Evolutionary conservation across 1,284 basidiomycete species (phyloP).

Genomic region (Ustilago trichophora): DNA sequence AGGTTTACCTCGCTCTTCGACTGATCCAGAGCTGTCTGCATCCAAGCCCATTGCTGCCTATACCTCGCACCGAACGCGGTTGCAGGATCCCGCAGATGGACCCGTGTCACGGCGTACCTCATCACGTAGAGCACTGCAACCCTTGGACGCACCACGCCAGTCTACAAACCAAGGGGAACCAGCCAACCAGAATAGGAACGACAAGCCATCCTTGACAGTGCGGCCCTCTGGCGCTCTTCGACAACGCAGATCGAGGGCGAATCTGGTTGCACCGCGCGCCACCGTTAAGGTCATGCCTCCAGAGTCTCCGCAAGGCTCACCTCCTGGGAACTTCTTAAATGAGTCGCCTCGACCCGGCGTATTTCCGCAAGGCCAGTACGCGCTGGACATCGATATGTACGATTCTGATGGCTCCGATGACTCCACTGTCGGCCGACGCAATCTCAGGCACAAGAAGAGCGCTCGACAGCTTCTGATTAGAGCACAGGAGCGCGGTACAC

Average conservation of each 20-base stretch:
- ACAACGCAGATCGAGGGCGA: slow-evolving; percentile 8
- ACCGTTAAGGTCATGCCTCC: slow-evolving; percentile 18
- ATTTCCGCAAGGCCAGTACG: slow-evolving; percentile 9
- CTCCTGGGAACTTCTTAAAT: slow-evolving; percentile 2
- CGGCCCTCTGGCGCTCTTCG: slow-evolving; percentile 9
- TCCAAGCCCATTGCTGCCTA: slow-evolving; percentile 25
- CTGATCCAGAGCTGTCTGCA: slow-evolving; percentile 40
- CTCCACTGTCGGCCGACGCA: slow-evolving; percentile 7
- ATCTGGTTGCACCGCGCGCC: slow-evolving; percentile 23
- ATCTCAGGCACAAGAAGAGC: slow-evolving; percentile 42
- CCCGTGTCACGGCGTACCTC: neutral
- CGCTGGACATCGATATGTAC: slow-evolving; percentile 43
- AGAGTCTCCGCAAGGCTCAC: slow-evolving; percentile 11
- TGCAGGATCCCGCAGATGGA: neutral
- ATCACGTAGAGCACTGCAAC: slow-evolving; percentile 14
- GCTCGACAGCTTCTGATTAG: slow-evolving; percentile 53
- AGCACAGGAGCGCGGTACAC: slow-evolving; percentile 57
- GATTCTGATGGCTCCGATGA: slow-evolving; percentile 39
- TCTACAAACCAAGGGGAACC: neutral
- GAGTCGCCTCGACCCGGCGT: slow-evolving; percentile 11
- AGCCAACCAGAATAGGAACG: neutral
- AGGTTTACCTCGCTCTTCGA: slow-evolving; percentile 34
- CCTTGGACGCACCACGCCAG: slow-evolving; percentile 16
- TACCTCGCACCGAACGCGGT: slow-evolving; percentile 1
- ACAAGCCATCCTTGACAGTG: neutral